These are phyloP conservation scores for Ceratobasidium sp. DNA, from an alignment of 1,284 basidiomycete genomes.

Conservation along the genomic window DNA sequence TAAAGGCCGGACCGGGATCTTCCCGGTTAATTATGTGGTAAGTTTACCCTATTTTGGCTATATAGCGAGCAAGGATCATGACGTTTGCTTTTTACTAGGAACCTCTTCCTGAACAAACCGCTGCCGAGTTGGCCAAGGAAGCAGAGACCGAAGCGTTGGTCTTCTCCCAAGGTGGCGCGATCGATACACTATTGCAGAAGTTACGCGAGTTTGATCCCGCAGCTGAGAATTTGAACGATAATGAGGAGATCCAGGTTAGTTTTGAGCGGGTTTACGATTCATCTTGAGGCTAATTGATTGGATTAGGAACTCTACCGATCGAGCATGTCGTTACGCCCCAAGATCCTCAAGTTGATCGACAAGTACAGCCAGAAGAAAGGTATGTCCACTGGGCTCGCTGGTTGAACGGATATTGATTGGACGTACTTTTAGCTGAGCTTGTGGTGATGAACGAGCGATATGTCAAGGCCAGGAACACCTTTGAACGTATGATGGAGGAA, in stretches of 20 bases:
- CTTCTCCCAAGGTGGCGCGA: constrained; percentile 85
- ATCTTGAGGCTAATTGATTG: neutral
- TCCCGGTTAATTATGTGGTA: constrained; percentile 97
- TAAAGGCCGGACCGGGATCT: constrained; percentile 94
- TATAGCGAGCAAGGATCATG: constrained; percentile 6
- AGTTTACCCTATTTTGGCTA: constrained; percentile 54
- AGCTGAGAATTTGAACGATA: constrained; percentile 89
- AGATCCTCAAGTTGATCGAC: constrained; percentile 96
- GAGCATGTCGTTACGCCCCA: constrained; percentile 89
- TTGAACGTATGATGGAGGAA: constrained; percentile 93
- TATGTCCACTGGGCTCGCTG: constrained; percentile 53
- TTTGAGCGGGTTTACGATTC: constrained; percentile 4
- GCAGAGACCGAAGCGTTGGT: constrained; percentile 91
- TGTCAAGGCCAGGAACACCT: constrained; percentile 83
- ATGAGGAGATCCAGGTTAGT: constrained; percentile 90
- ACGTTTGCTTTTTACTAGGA: constrained; percentile 66
- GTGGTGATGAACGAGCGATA: constrained; percentile 92
- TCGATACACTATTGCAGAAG: constrained; percentile 88
- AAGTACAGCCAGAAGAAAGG: constrained; percentile 97
- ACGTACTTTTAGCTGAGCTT: constrained; percentile 73
- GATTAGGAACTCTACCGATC: constrained; percentile 88
- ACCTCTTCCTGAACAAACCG: constrained; percentile 87
- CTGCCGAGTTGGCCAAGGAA: constrained; percentile 83
- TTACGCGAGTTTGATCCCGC: constrained; percentile 81
- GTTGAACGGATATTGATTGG: neutral